Evolutionary conservation across 164 flowering plant genomes (phyloP), one percentile per base, ranked within the genome.

Genomic region (Magnolia officinalis): DNA sequence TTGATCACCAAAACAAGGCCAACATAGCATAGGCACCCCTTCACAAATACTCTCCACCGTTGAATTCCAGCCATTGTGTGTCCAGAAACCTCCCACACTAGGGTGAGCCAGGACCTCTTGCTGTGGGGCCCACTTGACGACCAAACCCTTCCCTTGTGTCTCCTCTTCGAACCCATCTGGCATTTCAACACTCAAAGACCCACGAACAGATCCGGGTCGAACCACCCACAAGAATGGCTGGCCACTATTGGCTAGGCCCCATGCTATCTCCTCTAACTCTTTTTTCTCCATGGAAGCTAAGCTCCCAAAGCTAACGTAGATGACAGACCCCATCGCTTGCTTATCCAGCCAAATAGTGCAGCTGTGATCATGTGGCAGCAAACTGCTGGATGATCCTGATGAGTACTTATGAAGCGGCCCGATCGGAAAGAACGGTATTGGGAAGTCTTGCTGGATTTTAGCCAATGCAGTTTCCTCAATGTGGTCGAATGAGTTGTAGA

Each of bases 111-210:
- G 77, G 2, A 91, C 90, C 49, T 84, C 81, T 10, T 70, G 76
- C 69, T 91, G 95, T 0, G 92, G 91, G 1, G 93, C 95, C 91
- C 95, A 90, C 72, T 82, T 81, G 23, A 89, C 88, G 4, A 86
- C 72, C 63, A 69, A 52, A 1, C 87, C 84, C 45, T 80, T 79
- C 1, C 52, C 77, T 2, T 24, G 69, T 6, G 75, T 26, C 52
- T n/a, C 63, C 68, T 84, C 83, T 0, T 21, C 14, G 67, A 84
- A 75, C 7, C 67, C 78, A 11, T 76, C 70, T 1, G 84, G 86
- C 19, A 85, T 75, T 21, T 83, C 55, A 19, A 63, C 24, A 66
- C 74, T 63, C 4, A 74, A 63, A 1, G 75, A 61, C 6, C 81
- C 79, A 0, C 5, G 68, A 14, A 87, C 82, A 0, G 72, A 77